Evolutionary conservation across 2,329 filamentous ascomycete genomes (phyloP).

Genomic region (Thermothelomyces thermophilus): DNA sequence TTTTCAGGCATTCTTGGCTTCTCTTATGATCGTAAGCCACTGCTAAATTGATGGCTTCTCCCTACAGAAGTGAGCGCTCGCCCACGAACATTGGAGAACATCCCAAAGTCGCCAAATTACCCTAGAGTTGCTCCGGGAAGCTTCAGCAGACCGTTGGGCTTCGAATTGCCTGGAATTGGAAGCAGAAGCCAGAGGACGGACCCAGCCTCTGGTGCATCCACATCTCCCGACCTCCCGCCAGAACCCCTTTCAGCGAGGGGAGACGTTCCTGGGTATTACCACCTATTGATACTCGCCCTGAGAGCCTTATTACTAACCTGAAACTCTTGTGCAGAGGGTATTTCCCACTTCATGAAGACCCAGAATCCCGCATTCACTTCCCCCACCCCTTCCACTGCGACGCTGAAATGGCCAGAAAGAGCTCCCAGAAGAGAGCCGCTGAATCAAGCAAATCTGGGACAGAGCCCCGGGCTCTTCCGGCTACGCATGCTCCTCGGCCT

Average conservation of each 20-base stretch:
- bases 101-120: background rate
- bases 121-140: conserved; percentile 23
- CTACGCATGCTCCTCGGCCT: background rate
- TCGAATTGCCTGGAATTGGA: conserved; percentile 39
- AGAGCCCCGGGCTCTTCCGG: conserved; percentile 1
- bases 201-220: conserved; percentile 15
- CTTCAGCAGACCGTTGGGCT: conserved; percentile 46
- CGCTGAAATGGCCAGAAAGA: conserved; percentile 33
- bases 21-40: background rate
- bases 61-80: conserved; percentile 7
- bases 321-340: conserved; percentile 42
- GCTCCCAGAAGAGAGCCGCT: conserved; percentile 31
- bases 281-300: background rate
- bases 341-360: conserved; percentile 55
- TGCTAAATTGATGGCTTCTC: background rate
- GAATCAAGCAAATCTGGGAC: conserved; percentile 23
- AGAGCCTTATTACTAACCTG: background rate
- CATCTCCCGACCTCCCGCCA: conserved; percentile 37
- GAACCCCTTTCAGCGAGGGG: conserved; percentile 52
- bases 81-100: background rate
- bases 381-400: conserved; percentile 47
- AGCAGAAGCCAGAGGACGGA: conserved; percentile 29
- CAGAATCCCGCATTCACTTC: conserved; percentile 38
- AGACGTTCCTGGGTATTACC: conserved; percentile 50
- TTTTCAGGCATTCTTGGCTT: too few relatives aligned